A percentile compares a stretch with the other conserved stretches of the same genome.
phyloP scores from a whole-genome alignment of 352 stramenopile species.

The Lagenidium giganteum region DNA sequence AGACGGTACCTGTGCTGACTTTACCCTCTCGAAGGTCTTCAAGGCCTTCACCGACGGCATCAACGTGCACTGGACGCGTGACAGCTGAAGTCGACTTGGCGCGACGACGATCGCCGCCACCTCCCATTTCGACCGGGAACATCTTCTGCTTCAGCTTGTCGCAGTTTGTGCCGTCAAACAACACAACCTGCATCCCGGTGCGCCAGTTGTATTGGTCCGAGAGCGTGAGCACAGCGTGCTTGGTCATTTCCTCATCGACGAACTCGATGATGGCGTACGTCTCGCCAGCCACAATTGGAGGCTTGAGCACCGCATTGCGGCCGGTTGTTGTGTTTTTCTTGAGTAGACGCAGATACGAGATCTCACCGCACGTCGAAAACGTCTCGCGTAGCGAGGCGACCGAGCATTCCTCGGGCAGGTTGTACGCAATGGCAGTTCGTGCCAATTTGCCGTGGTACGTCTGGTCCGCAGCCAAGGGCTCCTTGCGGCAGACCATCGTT shows the following conservation, averaged over 20 bases:
- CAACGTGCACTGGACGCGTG: slow-evolving; percentile 70
- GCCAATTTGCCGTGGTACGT: slow-evolving; percentile 73
- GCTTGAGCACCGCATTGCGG: slow-evolving; percentile 70
- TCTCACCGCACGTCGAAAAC: slow-evolving; percentile 67
- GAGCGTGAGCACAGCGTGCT: slow-evolving; percentile 70
- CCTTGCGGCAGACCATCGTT: slow-evolving; percentile 69
- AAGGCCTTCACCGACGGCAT: slow-evolving; percentile 76
- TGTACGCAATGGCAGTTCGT: slow-evolving; percentile 73
- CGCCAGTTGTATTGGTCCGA: slow-evolving; percentile 81
- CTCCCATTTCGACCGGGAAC: slow-evolving; percentile 68
- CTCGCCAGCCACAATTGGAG: slow-evolving; percentile 62
- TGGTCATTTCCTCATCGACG: slow-evolving; percentile 72
- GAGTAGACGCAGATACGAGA: slow-evolving; percentile 64
- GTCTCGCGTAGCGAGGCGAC: slow-evolving; percentile 66
- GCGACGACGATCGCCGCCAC: slow-evolving; percentile 75
- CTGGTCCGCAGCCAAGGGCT: slow-evolving; percentile 55
- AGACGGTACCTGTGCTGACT: slow-evolving; percentile 84
- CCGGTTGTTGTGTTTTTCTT: slow-evolving; percentile 77
- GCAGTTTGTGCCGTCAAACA: slow-evolving; percentile 77
- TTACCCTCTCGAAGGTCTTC: slow-evolving; percentile 84
- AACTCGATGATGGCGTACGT: slow-evolving; percentile 83
- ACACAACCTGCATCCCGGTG: slow-evolving; percentile 75
- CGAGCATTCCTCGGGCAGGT: slow-evolving; percentile 64
- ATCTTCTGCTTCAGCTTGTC: slow-evolving; percentile 81
- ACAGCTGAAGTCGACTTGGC: slow-evolving; percentile 76